These are phyloP conservation scores for Colletotrichum higginsianum DNA, from an alignment of 2,329 filamentous ascomycete genomes.

Conservation along the genomic window DNA sequence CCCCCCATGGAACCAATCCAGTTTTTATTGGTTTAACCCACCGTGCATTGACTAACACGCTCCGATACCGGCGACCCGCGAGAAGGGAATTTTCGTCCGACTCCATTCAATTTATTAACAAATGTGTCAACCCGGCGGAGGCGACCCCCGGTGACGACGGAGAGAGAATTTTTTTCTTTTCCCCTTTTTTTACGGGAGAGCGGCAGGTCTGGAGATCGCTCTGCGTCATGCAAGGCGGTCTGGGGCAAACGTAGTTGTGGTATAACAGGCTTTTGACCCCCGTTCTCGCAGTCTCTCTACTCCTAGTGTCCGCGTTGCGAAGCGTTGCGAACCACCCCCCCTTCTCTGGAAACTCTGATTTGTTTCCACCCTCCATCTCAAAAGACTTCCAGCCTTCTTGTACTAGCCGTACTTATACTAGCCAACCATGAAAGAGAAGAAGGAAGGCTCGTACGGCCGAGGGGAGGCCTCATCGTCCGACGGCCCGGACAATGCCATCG, in stretches of 20 bases:
- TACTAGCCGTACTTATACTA: too few species aligned
- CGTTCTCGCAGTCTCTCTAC: not conserved
- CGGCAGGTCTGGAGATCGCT: not conserved
- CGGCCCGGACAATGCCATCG: conserved; percentile 5
- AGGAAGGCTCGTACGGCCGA: not conserved
- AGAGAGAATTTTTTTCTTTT: not conserved
- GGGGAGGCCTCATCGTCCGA: not conserved
- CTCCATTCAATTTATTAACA: not conserved
- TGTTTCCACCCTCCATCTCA: not conserved
- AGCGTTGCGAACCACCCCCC: too few species aligned
- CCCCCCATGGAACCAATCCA: not conserved
- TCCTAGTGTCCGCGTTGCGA: not conserved
- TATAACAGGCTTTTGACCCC: conserved; percentile 4
- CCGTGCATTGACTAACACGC: not conserved
- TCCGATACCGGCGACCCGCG: conserved; percentile 11
- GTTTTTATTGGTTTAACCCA: not conserved
- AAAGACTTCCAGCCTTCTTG: not conserved
- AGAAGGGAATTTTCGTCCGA: not conserved
- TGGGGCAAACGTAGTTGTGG: not conserved
- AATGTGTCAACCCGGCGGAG: not conserved
- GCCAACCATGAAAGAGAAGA: not conserved
- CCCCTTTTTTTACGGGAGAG: too few species aligned
- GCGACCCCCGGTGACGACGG: not conserved
- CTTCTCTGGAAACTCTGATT: not conserved
- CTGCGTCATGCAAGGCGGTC: not conserved